Evolutionary conservation across 2,329 filamentous ascomycete species (phyloP), one percentile per base, ranked within the genome.

Genomic region (Phaeosphaeria sp.): DNA sequence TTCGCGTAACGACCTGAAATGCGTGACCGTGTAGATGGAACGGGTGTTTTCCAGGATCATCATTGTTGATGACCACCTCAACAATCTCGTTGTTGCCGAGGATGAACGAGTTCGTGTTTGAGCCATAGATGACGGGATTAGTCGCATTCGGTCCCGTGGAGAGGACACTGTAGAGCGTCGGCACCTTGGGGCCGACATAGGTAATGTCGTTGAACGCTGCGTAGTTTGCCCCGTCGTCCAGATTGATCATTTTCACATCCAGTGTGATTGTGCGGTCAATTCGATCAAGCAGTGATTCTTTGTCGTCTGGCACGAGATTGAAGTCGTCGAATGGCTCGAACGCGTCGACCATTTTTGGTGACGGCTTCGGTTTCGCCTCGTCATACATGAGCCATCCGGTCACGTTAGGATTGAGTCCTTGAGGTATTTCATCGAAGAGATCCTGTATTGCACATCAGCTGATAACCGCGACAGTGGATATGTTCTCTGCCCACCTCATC

Each of bases 1-100:
- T 73, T 58, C 75, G 75, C 8, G 64, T 61, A 6, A 76, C 67
- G 36, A 77, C 60, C 59, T 78, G 76, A 67, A 78, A 77, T 24
- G 60, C 65, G 61, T 78, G 76, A 56, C 76, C 81, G 78, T 96
- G 92, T 1, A 96, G 77, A 75, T 91, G 88, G 79, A 89, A 89
- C 0, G 88, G 92, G 69, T 87, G 84, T 52, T 74, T 88, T 43
- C 91, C 82, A 80, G 58, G 83, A 66, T 94, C 91, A 45, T 87
- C 82, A 70, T 93, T 94, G 80, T 93, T 91, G n/a, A 94, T 79
- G 18, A 92, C 78, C 50, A 94, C 83, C 71, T 93, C 87, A 25
- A 93, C 85, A n/a, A 91, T 81, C 27, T 87, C 77, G 55, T 84
- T 85, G 60, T 89, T 85, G 25, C 87, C 80, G 13, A 96, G 83